Evolutionary conservation across 331 rosid species (phyloP).

Genomic region (Malus hybrid): DNA sequence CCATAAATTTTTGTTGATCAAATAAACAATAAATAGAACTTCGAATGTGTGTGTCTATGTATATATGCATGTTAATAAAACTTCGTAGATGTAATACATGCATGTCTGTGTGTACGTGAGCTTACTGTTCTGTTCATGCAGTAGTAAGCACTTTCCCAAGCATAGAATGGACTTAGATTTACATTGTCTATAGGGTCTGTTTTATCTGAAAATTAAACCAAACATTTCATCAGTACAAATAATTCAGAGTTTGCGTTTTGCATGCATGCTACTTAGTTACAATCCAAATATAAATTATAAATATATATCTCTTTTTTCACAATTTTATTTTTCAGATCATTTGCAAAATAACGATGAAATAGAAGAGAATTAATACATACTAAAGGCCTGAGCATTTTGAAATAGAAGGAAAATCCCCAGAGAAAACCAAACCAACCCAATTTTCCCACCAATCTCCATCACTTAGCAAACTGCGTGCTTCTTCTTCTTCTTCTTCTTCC

Average conservation of each 20-base stretch:
- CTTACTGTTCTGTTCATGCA: conserved; percentile 22
- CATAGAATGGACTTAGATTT: conserved; percentile 14
- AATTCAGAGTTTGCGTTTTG: neutral
- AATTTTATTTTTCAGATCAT: neutral
- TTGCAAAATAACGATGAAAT: neutral
- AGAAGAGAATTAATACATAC: neutral
- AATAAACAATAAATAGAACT: too few relatives aligned
- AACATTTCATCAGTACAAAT: neutral
- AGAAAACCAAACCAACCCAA: conserved; percentile 4
- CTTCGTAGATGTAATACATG: too few relatives aligned
- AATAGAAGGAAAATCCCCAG: conserved; percentile 21
- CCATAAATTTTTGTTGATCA: too few relatives aligned
- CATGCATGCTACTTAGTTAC: too few relatives aligned
- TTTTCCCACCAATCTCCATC: conserved; percentile 1
- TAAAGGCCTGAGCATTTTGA: conserved; percentile 1
- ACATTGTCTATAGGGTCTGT: conserved; percentile 20
- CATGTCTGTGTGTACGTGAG: too few relatives aligned
- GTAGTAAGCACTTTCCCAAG: conserved; percentile 31
- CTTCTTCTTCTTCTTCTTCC: neutral
- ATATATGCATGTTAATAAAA: too few relatives aligned
- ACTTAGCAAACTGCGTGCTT: neutral
- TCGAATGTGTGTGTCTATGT: too few relatives aligned
- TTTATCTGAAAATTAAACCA: conserved; percentile 7
- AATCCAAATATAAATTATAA: too few relatives aligned
- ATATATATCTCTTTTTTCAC: too few relatives aligned